Evolutionary conservation across 2,329 filamentous ascomycete genomes (phyloP), one percentile per base, ranked within the genome.

Genomic region (Alternaria angustiovoidea): DNA sequence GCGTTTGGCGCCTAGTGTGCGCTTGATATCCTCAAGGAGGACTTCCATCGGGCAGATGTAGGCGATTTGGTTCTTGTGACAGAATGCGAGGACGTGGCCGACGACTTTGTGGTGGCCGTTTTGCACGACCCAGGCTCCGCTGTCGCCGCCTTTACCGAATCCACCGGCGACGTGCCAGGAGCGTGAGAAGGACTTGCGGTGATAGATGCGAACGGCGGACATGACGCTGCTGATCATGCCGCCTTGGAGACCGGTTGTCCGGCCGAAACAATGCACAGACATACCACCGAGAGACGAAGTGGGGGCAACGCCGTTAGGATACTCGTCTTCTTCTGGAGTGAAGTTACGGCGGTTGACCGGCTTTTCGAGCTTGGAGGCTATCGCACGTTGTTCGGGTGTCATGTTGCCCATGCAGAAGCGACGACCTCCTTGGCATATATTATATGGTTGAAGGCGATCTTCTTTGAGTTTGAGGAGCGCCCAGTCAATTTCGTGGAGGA

Each of bases 31-130:
- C 28, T 90, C 87, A 11, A 98, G 84, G 12, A 97, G 81, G 2
- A 97, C 86, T 58, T 97, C 92, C 94, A 98, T 98, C 0, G 94
- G 94, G 62, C 93, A 95, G 62, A 98, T 95, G 76, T 97, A 98
- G 0, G 93, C 93, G 5, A 93, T 89, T 42, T 88, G 88, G 73
- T 91, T 94, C 62, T 89, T 88, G 64, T 89, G 87, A 68, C 91
- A 94, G 89, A 91, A 96, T 0, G 94, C 94, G 12, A 98, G 84
- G 0, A 98, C 92, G 71, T 97, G 94, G 0, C 94, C 94, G 68
- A 92, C 95, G 3, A 97, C 88, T 38, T 89, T 87, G 1, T 93
- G 93, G n/a, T 89, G 84, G 6, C 86, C 85, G 58, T 91, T 90
- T 68, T 94, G 91, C 16, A 97, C 88, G 4, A 98, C 88, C 94